A percentile compares a stretch with the other conserved stretches of the same genome.
phyloP scores from a whole-genome alignment of 2,329 filamentous ascomycete genomes.

The Parascedosporium putredinis region DNA sequence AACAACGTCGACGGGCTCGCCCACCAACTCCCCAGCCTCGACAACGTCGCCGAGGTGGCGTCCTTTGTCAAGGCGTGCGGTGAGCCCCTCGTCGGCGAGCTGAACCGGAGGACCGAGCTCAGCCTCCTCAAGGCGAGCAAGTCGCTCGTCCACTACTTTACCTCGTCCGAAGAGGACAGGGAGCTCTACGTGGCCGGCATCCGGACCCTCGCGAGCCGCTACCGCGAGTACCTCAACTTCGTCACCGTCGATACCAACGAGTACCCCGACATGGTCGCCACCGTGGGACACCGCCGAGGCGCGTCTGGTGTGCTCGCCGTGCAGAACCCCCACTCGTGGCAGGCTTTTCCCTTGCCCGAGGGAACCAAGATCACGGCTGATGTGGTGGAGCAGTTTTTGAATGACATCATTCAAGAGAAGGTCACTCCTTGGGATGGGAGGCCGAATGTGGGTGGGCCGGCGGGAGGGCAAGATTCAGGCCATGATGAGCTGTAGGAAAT shows the following conservation, averaged over 20 bases:
- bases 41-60: slow-evolving; percentile 22
- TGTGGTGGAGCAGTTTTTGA: slow-evolving; percentile 30
- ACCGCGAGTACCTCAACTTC: slow-evolving; percentile 36
- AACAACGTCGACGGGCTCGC: slow-evolving; percentile 29
- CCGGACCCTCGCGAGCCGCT: slow-evolving; percentile 31
- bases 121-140: slow-evolving; percentile 28
- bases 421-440: slow-evolving; percentile 26
- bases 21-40: slow-evolving; percentile 21
- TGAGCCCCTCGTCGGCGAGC: slow-evolving; percentile 29
- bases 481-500: slow-evolving; percentile 4
- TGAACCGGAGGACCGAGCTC: slow-evolving; percentile 34
- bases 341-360: slow-evolving; percentile 28
- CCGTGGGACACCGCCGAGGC: slow-evolving; percentile 22
- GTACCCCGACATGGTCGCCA: slow-evolving; percentile 31
- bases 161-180: slow-evolving; percentile 17
- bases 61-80: slow-evolving; percentile 27
- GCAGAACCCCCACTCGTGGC: slow-evolving; percentile 32
- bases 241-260: slow-evolving; percentile 34
- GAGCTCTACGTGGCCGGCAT: slow-evolving; percentile 25
- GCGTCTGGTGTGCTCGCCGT: slow-evolving; percentile 25
- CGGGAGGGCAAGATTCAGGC: not conserved
- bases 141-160: slow-evolving; percentile 25
- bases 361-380: slow-evolving; percentile 20
- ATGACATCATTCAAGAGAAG: slow-evolving; percentile 32
- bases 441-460: not conserved